phyloP scores from a whole-genome alignment of 2,329 filamentous ascomycete genomes.

The Trichocomaceae sp. region DNA sequence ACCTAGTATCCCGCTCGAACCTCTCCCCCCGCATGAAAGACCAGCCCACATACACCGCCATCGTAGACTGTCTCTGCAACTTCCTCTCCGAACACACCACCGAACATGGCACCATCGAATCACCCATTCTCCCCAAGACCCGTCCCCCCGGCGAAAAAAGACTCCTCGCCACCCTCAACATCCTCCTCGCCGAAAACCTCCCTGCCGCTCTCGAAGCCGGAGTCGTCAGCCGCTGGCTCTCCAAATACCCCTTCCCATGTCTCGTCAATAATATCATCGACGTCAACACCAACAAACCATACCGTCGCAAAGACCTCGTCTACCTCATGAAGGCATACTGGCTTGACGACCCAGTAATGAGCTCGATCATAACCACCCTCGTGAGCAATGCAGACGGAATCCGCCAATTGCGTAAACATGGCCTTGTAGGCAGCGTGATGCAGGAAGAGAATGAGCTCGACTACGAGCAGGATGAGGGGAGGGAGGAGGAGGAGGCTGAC shows the following conservation, averaged over 20 bases:
- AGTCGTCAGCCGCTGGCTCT: conserved; percentile 68
- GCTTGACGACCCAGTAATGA: conserved; percentile 39
- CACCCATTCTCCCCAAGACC: conserved; percentile 34
- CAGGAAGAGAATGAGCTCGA: conserved; percentile 41
- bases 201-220: conserved; percentile 53
- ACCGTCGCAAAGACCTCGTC: conserved; percentile 35
- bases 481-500: conserved; percentile 40
- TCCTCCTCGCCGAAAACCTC: conserved; percentile 54
- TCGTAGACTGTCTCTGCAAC: conserved; percentile 38
- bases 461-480: too few species aligned
- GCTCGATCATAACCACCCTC: conserved; percentile 36
- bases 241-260: conserved; percentile 63
- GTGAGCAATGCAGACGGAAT: conserved; percentile 32
- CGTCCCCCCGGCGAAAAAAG: conserved; percentile 39
- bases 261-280: conserved; percentile 36
- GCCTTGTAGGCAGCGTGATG: conserved; percentile 38
- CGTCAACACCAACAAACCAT: conserved; percentile 8
- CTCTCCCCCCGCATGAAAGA: conserved; percentile 31
- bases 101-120: conserved; percentile 28
- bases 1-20: conserved; percentile 30
- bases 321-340: conserved; percentile 37
- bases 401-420: conserved; percentile 37
- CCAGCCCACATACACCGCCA: conserved; percentile 30
- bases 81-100: conserved; percentile 34
- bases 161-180: conserved; percentile 50